Evolutionary conservation across 768 basidiomycete species (phyloP), one percentile per base, ranked within the genome.

Genomic region (button mushroom (Agaricus bisporus)): DNA sequence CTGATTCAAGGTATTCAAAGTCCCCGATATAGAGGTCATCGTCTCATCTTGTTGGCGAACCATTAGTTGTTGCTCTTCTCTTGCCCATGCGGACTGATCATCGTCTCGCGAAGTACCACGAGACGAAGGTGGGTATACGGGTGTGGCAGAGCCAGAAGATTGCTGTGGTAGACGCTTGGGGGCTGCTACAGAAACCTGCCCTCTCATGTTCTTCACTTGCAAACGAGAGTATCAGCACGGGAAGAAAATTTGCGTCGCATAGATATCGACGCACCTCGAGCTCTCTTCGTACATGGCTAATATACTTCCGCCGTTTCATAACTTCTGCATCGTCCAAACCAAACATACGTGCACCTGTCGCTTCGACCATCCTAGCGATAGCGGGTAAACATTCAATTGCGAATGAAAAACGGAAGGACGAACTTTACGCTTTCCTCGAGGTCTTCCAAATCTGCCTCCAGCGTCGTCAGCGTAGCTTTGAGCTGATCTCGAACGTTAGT

Each of bases 371-470:
- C 66, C 91, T 93, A 25, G 28, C 17, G 61, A 3, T 39, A 15
- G 48, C 53, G 25, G 15, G 52, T 38, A 55, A 5, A 48, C 56
- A 46, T 56, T 20, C 35, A 2, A 29, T 17, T 36, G 22, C 11
- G 14, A 20, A 18, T 8, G 2, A 29, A 20, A 32, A 41, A 28
- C 20, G 20, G 51, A 14, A 48, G 32, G 20, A 65, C 79, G 58
- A 66, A 91, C 90, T 82, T 85, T 41, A 98, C 94, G 62, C 91
- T 93, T 63, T 92, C 91, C 47, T 97, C 94, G n/a, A 98, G 70
- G 65, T 93, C 93, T 56, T 93, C 91, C 20, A 95, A 65, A 70
- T 98, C 95, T 0, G 87, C 86, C 63, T 94, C 90, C 25, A 98
- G 71, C 1, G 85, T 71, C 1, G 82, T 78, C 8, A 98, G 76